A percentile compares a stretch with the other conserved stretches of the same genome.
Conservation (phyloP, 2,329 filamentous ascomycete genomes). For the Tolypocladium guangdongense region DNA sequence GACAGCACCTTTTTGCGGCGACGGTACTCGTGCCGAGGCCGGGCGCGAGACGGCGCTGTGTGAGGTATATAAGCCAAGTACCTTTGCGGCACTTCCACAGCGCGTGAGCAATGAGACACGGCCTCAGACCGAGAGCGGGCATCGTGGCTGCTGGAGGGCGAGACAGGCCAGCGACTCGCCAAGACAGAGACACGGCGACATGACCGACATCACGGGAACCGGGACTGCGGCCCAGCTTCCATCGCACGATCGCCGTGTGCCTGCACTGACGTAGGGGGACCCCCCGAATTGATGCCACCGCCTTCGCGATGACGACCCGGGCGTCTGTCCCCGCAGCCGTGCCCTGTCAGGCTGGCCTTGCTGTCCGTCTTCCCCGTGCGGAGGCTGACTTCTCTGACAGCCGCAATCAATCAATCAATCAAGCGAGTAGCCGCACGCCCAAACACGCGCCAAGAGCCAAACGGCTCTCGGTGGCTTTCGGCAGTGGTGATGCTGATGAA, state of each 20-base stretch:
- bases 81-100: not conserved
- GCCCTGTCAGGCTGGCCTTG: not conserved
- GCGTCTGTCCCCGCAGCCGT: not conserved
- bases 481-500: not conserved
- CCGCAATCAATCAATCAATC: not conserved
- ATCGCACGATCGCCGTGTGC: not conserved
- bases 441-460: not conserved
- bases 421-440: too few species aligned
- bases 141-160: not conserved
- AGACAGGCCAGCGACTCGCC: not conserved
- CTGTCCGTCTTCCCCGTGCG: not conserved
- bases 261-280: slow-evolving; percentile 1
- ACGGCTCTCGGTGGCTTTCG: not conserved
- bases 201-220: slow-evolving; percentile 1
- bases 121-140: not conserved
- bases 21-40: too few species aligned
- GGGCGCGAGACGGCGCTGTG: too few species aligned
- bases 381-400: not conserved
- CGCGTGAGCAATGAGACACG: not conserved
- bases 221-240: not conserved
- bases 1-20: too few species aligned
- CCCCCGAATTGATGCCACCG: not conserved
- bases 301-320: not conserved
- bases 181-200: not conserved
- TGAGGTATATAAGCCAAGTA: not conserved